Evolutionary conservation across 2,329 filamentous ascomycete species (phyloP), one percentile per base, ranked within the genome.

Genomic region (Nemania sp.): DNA sequence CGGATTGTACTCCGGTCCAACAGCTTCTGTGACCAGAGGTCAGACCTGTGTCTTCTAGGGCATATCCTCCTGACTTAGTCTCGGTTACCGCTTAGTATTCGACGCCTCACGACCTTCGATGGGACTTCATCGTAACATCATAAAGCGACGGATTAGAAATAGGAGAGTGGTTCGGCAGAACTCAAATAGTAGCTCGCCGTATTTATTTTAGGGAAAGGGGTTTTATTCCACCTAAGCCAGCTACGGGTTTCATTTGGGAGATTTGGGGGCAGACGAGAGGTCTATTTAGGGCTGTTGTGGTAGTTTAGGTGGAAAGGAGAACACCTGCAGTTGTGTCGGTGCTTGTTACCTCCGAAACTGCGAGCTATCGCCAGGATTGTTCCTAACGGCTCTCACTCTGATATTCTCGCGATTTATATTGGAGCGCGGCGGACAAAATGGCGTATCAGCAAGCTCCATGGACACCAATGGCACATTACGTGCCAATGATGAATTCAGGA

Each of bases 401-500:
- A 43, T 51, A 38, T 1, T 13, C 10, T 43, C 60, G 51, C 56
- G 22, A 57, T 26, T 52, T 60, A 13, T 51, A 22, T 24, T n/a
- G 15, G 15, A 22, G 57, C 27, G 8, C 15, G 24, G 35, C 63
- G 47, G 45, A 55, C 56, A 66, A 18, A 38, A 77, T 77, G 75
- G 75, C 75, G 41, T 77, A 76, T 45, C 74, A 74, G 52, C 73
- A 73, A 54, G 62, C 67, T 51, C 69, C 74, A 52, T 77, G 75
- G 75, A 64, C 72, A 20, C 73, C 72, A 29, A 71, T 70, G 20
- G 62, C 72, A 63, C 65, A 73, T 61, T 77, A 76, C 66, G 70
- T 77, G 65, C 72, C 73, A 62, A 72, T 72, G 49, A 76, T 76
- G 73, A 73, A 68, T 57, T 71, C 72, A 38, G 67, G 68, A 26